These are phyloP conservation scores for Penicillium carneum DNA, from an alignment of 2,329 filamentous ascomycete genomes.

Conservation along the genomic window DNA sequence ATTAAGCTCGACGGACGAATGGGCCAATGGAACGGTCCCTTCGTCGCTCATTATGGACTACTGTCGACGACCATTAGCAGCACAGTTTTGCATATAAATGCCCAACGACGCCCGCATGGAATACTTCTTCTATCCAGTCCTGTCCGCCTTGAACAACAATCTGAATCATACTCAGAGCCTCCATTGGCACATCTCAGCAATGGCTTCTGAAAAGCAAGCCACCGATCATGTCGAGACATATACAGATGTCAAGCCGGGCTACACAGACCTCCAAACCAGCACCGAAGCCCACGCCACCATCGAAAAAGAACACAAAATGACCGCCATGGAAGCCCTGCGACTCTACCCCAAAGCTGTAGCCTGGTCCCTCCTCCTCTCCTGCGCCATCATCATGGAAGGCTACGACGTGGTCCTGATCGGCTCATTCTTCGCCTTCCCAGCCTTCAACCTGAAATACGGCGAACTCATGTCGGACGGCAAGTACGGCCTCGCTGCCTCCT, in stretches of 20 bases:
- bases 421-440: slow-evolving; percentile 43
- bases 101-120: neutral
- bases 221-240: slow-evolving; percentile 13
- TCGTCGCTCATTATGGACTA: slow-evolving; percentile 7
- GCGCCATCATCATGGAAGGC: slow-evolving; percentile 53
- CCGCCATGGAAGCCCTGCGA: slow-evolving; percentile 40
- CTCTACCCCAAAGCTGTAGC: slow-evolving; percentile 47
- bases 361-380: slow-evolving; percentile 49
- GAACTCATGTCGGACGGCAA: slow-evolving; percentile 25
- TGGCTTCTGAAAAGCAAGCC: slow-evolving; percentile 18
- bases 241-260: slow-evolving; percentile 37
- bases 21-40: slow-evolving; percentile 7
- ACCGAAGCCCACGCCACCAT: slow-evolving; percentile 39
- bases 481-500: slow-evolving; percentile 44
- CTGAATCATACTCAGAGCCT: neutral
- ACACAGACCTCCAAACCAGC: slow-evolving; percentile 16
- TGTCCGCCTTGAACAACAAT: neutral
- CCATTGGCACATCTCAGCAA: slow-evolving; percentile 1
- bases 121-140: neutral
- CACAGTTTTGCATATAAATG: neutral
- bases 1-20: neutral
- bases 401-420: slow-evolving; percentile 50
- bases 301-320: slow-evolving; percentile 47
- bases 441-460: slow-evolving; percentile 34
- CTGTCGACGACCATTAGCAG: neutral